These are phyloP conservation scores for Pestalotiopsis sp. DNA, from an alignment of 2,329 filamentous ascomycete species.

Conservation along the genomic window DNA sequence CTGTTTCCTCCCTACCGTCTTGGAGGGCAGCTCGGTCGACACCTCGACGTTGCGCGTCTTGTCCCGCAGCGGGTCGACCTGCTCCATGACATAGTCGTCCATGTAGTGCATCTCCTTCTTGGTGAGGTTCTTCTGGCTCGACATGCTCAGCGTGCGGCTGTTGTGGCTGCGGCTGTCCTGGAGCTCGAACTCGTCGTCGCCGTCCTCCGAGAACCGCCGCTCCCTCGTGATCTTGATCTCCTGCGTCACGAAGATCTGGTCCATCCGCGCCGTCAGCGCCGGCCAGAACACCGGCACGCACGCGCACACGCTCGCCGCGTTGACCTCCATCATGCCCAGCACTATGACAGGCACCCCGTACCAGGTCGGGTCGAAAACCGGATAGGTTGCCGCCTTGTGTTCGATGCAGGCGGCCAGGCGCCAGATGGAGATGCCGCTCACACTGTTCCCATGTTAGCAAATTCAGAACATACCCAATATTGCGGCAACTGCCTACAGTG, in stretches of 20 bases:
- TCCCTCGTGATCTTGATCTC: conserved; percentile 29
- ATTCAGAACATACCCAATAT: neutral
- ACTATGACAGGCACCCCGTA: conserved; percentile 22
- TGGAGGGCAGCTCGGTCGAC: neutral
- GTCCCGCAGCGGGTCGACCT: conserved; percentile 13
- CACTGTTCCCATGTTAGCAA: neutral
- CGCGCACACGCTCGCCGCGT: conserved; percentile 24
- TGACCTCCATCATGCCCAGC: conserved; percentile 22
- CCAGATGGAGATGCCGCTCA: conserved; percentile 17
- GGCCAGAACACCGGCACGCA: conserved; percentile 36
- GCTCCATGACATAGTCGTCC: conserved; percentile 13
- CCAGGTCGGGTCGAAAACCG: conserved; percentile 32
- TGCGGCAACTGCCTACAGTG: conserved; percentile 13
- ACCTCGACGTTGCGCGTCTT: neutral
- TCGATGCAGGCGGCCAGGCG: conserved; percentile 27
- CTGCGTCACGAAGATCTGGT: conserved; percentile 35
- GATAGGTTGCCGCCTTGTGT: conserved; percentile 26
- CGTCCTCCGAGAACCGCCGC: conserved; percentile 10
- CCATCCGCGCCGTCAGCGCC: conserved; percentile 25
- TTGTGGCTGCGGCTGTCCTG: conserved; percentile 3
- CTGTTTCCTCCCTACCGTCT: neutral
- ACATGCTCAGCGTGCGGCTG: conserved; percentile 10
- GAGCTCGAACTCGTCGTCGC: conserved; percentile 14
- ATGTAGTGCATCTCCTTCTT: conserved; percentile 10
- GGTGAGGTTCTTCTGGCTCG: conserved; percentile 1